These are phyloP conservation scores for Geotrichum cucujoidarum DNA, from an alignment of 1,139 yeast species.

Conservation along the genomic window DNA sequence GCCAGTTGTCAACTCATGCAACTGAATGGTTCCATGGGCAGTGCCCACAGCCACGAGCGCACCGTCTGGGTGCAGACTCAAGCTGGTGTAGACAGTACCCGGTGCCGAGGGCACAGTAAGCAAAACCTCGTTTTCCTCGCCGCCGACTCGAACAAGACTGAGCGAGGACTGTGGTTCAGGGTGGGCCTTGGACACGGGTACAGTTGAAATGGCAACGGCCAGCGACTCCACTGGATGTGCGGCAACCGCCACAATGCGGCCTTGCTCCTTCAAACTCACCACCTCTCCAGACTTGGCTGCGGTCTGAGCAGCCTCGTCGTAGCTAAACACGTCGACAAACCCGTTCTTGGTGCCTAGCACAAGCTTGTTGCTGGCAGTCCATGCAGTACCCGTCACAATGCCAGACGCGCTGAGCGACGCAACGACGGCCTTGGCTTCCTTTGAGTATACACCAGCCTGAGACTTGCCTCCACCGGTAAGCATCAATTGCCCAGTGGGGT, in stretches of 20 bases:
- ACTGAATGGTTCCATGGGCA: constrained; percentile 38
- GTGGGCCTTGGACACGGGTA: constrained; percentile 4
- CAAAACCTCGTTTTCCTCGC: neutral
- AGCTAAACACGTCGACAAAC: constrained; percentile 21
- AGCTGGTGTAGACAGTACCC: constrained; percentile 8
- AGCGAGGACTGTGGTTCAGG: constrained; percentile 6
- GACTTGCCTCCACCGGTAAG: constrained; percentile 32
- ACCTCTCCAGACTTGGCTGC: constrained; percentile 1
- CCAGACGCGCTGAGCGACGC: constrained; percentile 23
- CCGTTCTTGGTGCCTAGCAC: constrained; percentile 28
- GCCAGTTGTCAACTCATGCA: constrained; percentile 45
- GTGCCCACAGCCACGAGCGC: constrained; percentile 51
- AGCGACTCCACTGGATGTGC: constrained; percentile 11
- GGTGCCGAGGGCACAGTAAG: neutral
- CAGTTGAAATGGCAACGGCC: constrained; percentile 3
- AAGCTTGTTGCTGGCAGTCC: constrained; percentile 22
- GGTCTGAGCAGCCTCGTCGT: constrained; percentile 1
- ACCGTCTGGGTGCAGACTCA: constrained; percentile 60
- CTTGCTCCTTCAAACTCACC: constrained; percentile 6
- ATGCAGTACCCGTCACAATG: constrained; percentile 29
- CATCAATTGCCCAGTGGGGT: constrained; percentile 16
- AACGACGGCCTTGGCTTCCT: constrained; percentile 14
- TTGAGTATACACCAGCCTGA: constrained; percentile 26
- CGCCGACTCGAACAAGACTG: neutral
- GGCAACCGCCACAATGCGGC: constrained; percentile 9